Evolutionary conservation across 441 rosid species (phyloP).

Genomic region (Isatis lusitanica): DNA sequence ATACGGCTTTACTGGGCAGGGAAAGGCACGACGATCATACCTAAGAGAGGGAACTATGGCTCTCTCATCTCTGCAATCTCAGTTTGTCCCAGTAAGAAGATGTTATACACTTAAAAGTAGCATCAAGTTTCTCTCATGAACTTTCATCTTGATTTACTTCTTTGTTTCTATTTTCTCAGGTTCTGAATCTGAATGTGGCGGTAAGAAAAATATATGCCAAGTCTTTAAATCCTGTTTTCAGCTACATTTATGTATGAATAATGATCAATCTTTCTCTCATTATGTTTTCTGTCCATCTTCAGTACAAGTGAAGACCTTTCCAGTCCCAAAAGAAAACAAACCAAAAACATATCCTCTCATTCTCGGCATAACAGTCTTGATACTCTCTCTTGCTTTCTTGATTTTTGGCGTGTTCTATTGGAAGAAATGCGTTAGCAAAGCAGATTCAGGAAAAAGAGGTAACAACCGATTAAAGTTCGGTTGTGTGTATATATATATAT

Average conservation of each 20-base stretch:
- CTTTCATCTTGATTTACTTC: not conserved
- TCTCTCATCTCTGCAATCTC: conserved; percentile 57
- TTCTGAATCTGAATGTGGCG: conserved; percentile 37
- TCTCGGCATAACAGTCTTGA: conserved; percentile 16
- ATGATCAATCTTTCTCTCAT: not conserved
- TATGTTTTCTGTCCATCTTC: not conserved
- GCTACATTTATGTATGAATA: not conserved
- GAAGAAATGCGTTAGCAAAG: conserved; percentile 16
- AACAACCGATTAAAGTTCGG: not conserved
- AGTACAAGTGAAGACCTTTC: conserved; percentile 13
- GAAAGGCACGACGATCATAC: conserved; percentile 54
- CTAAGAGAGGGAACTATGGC: conserved; percentile 48
- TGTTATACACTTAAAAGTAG: not conserved
- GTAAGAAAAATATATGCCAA: conserved; percentile 22
- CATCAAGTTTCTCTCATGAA: not conserved
- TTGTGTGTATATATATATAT: not conserved
- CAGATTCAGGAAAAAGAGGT: conserved; percentile 28
- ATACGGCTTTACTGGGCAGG: conserved; percentile 51
- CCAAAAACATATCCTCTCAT: conserved; percentile 16
- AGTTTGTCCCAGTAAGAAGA: conserved; percentile 32
- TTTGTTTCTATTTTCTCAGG: conserved; percentile 27
- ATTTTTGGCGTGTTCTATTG: conserved; percentile 14
- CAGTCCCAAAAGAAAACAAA: conserved; percentile 11
- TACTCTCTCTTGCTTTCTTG: conserved; percentile 31
- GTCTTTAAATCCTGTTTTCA: not conserved